Conservation (phyloP, 2,329 filamentous ascomycete species). For the Elsinoe batatas region DNA sequence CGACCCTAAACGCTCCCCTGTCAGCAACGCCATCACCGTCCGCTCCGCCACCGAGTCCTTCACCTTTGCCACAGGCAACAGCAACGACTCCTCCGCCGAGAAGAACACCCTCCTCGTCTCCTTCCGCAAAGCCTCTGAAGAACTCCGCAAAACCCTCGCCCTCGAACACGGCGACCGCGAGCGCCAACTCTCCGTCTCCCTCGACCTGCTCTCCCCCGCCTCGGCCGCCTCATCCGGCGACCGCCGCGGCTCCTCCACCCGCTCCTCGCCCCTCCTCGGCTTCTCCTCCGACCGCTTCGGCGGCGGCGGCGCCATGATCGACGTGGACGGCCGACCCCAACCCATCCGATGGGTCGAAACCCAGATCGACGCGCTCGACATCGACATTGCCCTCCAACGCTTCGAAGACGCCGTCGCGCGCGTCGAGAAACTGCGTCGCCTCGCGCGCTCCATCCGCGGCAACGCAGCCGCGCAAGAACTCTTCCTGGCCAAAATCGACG, state of each 20-base stretch:
- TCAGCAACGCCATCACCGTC: constrained; percentile 76
- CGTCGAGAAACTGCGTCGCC: constrained; percentile 72
- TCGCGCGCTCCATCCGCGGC: constrained; percentile 71
- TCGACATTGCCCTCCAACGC: constrained; percentile 82
- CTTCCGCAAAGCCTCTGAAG: constrained; percentile 85
- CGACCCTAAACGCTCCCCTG: constrained; percentile 43
- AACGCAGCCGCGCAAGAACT: constrained; percentile 85
- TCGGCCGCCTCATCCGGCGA: constrained; percentile 17
- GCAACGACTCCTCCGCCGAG: constrained; percentile 58
- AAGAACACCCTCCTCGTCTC: constrained; percentile 77
- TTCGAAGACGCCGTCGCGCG: constrained; percentile 76
- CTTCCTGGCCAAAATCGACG: constrained; percentile 82
- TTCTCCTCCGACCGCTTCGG: constrained; percentile 53
- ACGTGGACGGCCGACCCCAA: constrained; percentile 93
- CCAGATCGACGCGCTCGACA: constrained; percentile 92
- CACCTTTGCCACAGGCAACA: constrained; percentile 80
- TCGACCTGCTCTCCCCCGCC: constrained; percentile 23
- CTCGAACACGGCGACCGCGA: constrained; percentile 82
- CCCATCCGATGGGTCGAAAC: constrained; percentile 92
- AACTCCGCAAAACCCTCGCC: constrained; percentile 74
- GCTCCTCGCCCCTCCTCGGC: constrained; percentile 51
- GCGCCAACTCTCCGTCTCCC: constrained; percentile 36
- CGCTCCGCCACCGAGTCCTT: constrained; percentile 84
- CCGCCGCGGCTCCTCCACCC: constrained; percentile 10
- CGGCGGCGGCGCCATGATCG: constrained; percentile 59